These are phyloP conservation scores for Pichia californica DNA, from an alignment of 805 yeast species.

Conservation along the genomic window DNA sequence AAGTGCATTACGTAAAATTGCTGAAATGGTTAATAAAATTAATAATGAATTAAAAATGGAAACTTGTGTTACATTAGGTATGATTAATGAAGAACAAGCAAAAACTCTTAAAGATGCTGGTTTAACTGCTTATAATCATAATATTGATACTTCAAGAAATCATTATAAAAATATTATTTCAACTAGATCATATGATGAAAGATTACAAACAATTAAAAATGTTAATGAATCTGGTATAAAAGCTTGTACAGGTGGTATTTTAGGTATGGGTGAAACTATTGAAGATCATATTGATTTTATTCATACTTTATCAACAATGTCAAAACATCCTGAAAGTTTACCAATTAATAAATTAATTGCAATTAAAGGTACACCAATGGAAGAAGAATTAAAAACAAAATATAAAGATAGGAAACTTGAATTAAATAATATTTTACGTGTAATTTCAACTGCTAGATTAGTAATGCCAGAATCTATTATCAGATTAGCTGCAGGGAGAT, in stretches of 20 bases:
- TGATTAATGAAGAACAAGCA: slow-evolving; percentile 65
- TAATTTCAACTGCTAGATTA: slow-evolving; percentile 70
- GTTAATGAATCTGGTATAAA: slow-evolving; percentile 54
- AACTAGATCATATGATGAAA: slow-evolving; percentile 65
- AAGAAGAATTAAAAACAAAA: slow-evolving; percentile 37
- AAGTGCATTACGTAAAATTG: slow-evolving; percentile 53
- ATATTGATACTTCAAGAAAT: slow-evolving; percentile 73
- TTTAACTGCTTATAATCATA: slow-evolving; percentile 76
- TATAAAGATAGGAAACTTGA: slow-evolving; percentile 38
- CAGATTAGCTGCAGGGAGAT: slow-evolving; percentile 75
- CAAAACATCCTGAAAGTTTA: slow-evolving; percentile 70
- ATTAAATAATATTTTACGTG: slow-evolving; percentile 59
- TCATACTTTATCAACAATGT: slow-evolving; percentile 60
- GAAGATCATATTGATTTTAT: slow-evolving; percentile 67
- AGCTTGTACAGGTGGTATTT: slow-evolving; percentile 75
- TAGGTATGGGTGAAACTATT: slow-evolving; percentile 70
- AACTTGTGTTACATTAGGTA: slow-evolving; percentile 75
- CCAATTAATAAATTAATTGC: slow-evolving; percentile 80
- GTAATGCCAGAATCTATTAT: slow-evolving; percentile 68
- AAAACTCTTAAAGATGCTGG: slow-evolving; percentile 57
- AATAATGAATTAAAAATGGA: slow-evolving; percentile 60
- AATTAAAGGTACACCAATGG: slow-evolving; percentile 73
- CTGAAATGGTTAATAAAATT: slow-evolving; percentile 58
- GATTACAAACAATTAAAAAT: slow-evolving; percentile 57
- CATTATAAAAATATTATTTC: slow-evolving; percentile 68